Percentiles rank a stretch among this genome's conserved stretches.
Evolutionary conservation across 2,329 filamentous ascomycete species (phyloP).

Genomic region (Chaetomium strumarium): DNA sequence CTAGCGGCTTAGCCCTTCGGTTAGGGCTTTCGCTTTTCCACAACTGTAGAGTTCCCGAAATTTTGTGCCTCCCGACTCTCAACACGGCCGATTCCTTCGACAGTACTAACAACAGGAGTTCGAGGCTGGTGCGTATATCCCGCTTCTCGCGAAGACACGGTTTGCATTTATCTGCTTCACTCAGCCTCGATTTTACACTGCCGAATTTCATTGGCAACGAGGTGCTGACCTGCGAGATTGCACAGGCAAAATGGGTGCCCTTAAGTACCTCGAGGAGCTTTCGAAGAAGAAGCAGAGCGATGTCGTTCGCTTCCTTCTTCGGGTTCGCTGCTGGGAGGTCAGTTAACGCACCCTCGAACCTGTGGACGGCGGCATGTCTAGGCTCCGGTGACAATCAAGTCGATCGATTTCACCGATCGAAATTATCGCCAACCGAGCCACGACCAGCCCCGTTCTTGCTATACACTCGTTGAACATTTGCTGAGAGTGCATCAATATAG

Average conservation of each 20-base stretch:
- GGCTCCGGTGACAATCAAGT: conserved; percentile 16
- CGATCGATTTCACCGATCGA: conserved; percentile 6
- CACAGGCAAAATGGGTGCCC: conserved; percentile 82
- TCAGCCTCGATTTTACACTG: conserved; percentile 6
- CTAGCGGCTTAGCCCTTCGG: conserved; percentile 14
- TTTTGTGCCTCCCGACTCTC: conserved; percentile 20
- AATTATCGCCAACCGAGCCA: conserved; percentile 1
- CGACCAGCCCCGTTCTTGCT: conserved; percentile 52
- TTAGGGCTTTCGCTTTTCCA: conserved; percentile 27
- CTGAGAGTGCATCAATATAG: conserved; percentile 99
- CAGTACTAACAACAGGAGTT: conserved; percentile 26
- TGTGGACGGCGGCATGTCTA: conserved; percentile 22
- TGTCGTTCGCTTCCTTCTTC: conserved; percentile 99
- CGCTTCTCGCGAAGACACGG: conserved; percentile 7
- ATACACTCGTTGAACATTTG: conserved; percentile 99
- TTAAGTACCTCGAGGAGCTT: conserved; percentile 99
- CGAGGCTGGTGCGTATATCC: conserved; percentile 20
- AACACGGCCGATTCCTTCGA: conserved; percentile 21
- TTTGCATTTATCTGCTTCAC: conserved; percentile 1
- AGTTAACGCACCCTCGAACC: conserved; percentile 45
- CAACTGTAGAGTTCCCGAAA: conserved; percentile 22
- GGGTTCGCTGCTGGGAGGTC: conserved; percentile 99
- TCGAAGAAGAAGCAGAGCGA: conserved; percentile 99
- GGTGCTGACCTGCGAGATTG: conserved; percentile 17
- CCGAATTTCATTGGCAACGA: conserved; percentile 12